phyloP scores from a whole-genome alignment of 192 early-diverging fungal genomes.

The Helicostylum pulchrum region DNA sequence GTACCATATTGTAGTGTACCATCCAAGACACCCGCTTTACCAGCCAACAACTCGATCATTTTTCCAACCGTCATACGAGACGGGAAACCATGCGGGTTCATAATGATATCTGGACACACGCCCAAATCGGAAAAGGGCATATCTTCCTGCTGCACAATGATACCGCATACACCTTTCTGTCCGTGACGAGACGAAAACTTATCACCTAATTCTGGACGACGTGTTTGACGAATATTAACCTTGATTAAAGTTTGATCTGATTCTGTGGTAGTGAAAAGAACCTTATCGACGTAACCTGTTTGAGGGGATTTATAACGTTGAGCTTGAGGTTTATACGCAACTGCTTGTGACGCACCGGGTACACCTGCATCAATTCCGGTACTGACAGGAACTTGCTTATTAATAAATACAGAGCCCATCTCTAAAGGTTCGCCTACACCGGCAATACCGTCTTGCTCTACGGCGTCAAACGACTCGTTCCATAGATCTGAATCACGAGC shows the following conservation, averaged over 20 bases:
- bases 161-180: constrained; percentile 95
- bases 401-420: constrained; percentile 69
- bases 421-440: constrained; percentile 77
- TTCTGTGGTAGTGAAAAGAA: constrained; percentile 89
- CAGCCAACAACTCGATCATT: constrained; percentile 96
- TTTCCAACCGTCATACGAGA: constrained; percentile 99
- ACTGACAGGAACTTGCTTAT: constrained; percentile 86
- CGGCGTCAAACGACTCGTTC: constrained; percentile 57
- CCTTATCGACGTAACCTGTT: constrained; percentile 89
- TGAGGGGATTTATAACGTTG: constrained; percentile 88
- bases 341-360: constrained; percentile 47
- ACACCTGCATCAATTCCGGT: constrained; percentile 57
- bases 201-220: constrained; percentile 94
- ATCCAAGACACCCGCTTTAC: constrained; percentile 91
- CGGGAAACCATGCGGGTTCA: constrained; percentile 99
- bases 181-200: constrained; percentile 98
- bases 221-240: constrained; percentile 85
- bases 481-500: constrained; percentile 29
- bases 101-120: constrained; percentile 93
- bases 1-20: constrained; percentile 95
- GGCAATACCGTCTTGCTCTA: constrained; percentile 91
- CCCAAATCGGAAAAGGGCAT: constrained; percentile 95
- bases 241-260: constrained; percentile 91
- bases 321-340: constrained; percentile 67
- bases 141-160: constrained; percentile 96